Conservation (phyloP, 148 eudicot genomes). For the Amaranthus palmeri region DNA sequence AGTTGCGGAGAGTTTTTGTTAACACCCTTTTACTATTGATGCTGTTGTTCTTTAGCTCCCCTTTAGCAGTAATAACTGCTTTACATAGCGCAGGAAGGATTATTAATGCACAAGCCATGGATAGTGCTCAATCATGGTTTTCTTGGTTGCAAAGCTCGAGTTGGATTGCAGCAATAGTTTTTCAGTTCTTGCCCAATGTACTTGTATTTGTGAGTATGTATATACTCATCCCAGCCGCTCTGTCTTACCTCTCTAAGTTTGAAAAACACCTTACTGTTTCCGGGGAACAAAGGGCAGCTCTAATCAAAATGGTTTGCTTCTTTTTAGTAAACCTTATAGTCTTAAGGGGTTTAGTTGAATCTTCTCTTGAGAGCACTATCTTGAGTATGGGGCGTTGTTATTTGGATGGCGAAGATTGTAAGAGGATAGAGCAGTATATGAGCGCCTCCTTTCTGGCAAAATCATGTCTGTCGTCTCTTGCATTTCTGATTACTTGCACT, state of each 20-base stretch:
- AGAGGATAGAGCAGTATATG: slow-evolving; percentile 83
- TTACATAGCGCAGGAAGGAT: slow-evolving; percentile 78
- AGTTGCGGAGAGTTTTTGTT: slow-evolving; percentile 63
- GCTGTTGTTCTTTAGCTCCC: slow-evolving; percentile 94
- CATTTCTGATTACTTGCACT: slow-evolving; percentile 85
- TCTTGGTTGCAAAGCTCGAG: slow-evolving; percentile 89
- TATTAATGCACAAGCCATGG: slow-evolving; percentile 94
- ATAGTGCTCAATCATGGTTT: slow-evolving; percentile 85
- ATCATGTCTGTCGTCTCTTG: slow-evolving; percentile 87
- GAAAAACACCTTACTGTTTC: slow-evolving; percentile 88
- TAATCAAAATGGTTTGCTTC: slow-evolving; percentile 93
- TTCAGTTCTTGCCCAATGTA: slow-evolving; percentile 95
- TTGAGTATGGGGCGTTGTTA: slow-evolving; percentile 92
- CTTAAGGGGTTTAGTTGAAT: slow-evolving; percentile 82
- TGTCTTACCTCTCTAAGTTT: slow-evolving; percentile 85
- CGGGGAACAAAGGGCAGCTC: slow-evolving; percentile 90
- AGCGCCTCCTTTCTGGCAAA: slow-evolving; percentile 81
- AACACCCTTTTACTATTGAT: slow-evolving; percentile 72
- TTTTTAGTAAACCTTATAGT: slow-evolving; percentile 85
- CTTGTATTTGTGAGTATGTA: slow-evolving; percentile 98
- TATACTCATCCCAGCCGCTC: slow-evolving; percentile 78
- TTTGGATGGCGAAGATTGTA: slow-evolving; percentile 95
- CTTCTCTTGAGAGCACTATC: slow-evolving; percentile 75
- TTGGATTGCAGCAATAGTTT: slow-evolving; percentile 79
- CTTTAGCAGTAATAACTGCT: slow-evolving; percentile 85